Conservation (phyloP, 2,329 filamentous ascomycete genomes). For the Epichloe coenophiala region DNA sequence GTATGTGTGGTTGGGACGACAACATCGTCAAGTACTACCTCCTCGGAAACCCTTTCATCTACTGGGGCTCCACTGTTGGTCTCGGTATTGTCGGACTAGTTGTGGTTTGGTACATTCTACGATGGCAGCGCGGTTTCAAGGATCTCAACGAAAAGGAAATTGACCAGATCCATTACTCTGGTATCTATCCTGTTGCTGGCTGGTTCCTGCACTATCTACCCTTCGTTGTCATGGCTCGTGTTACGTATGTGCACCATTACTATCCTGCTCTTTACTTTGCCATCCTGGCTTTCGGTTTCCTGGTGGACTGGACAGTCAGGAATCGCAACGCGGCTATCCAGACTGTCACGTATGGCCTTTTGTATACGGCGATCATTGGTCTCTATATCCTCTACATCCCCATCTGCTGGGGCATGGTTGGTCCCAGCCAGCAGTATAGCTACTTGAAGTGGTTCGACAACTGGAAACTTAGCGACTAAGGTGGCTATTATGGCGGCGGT, state of each 20-base stretch:
- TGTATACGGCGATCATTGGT: conserved; percentile 64
- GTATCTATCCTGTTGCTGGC: conserved; percentile 78
- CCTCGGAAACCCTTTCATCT: conserved; percentile 88
- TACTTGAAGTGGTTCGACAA: conserved; percentile 88
- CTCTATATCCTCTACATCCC: conserved; percentile 85
- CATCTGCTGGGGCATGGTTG: conserved; percentile 93
- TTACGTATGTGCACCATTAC: conserved; percentile 98
- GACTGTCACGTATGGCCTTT: conserved; percentile 53
- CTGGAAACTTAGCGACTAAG: conserved; percentile 67
- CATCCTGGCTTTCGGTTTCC: conserved; percentile 79
- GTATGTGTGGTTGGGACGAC: conserved; percentile 98
- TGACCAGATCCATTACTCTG: conserved; percentile 89
- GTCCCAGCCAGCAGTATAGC: conserved; percentile 66
- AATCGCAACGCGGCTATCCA: conserved; percentile 51
- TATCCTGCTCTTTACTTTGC: conserved; percentile 97
- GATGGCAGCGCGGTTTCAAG: conserved; percentile 89
- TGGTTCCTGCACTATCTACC: conserved; percentile 96
- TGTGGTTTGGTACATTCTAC: conserved; percentile 71
- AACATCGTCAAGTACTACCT: conserved; percentile 95
- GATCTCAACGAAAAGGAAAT: conserved; percentile 72
- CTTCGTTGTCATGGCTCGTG: conserved; percentile 94
- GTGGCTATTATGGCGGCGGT: background rate
- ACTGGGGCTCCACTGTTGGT: conserved; percentile 82
- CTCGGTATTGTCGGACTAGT: conserved; percentile 61
- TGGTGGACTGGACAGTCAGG: conserved; percentile 69